Evolutionary conservation across 1,284 basidiomycete species (phyloP), one percentile per base, ranked within the genome.

Genomic region (Phlebopus sp.): DNA sequence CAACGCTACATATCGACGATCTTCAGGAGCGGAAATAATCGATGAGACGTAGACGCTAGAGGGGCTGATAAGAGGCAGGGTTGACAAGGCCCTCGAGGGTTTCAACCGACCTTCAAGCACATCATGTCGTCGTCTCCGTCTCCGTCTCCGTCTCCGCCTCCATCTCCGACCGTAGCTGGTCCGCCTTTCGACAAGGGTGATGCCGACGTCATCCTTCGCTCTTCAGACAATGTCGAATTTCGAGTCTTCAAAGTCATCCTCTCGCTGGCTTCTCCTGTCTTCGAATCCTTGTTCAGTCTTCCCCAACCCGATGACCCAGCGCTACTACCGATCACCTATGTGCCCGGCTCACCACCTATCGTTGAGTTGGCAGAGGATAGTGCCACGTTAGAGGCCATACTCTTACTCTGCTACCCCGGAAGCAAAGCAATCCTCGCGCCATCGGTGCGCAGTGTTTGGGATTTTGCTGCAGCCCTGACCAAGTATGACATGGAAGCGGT

Each of bases 281-380:
- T 74, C 55, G 49, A 60, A 15, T 58, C 60, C 14, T 67, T 73
- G 65, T 67, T 73, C 36, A 27, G 57, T 3, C 55, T 69, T 9
- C 67, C 70, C 5, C 63, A 60, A n/a, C 53, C 56, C 25, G 27
- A 35, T 0, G 30, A 30, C 10, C 31, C 23, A 13, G 31, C 18
- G 2, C 21, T 44, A 1, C 41, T 25, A 2, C 47, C 47, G 8
- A 44, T 44, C 15, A 46, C 45, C 37, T 51, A 47, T 34, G 52
- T n/a, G n/a, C n/a, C n/a, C n/a, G 27, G 55, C 31, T 53, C 49
- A 8, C 44, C 54, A 14, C 54, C 49, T 18, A 52, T 67, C 32
- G 31, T 69, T 23, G 25, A 50, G 2, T 38, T 69, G 10, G 15
- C 53, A 18, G 67, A 69, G 48, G 37, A 49, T 14, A 58, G 59